phyloP scores from a whole-genome alignment of 441 rosid genomes.

The Eutrema salsugineum region DNA sequence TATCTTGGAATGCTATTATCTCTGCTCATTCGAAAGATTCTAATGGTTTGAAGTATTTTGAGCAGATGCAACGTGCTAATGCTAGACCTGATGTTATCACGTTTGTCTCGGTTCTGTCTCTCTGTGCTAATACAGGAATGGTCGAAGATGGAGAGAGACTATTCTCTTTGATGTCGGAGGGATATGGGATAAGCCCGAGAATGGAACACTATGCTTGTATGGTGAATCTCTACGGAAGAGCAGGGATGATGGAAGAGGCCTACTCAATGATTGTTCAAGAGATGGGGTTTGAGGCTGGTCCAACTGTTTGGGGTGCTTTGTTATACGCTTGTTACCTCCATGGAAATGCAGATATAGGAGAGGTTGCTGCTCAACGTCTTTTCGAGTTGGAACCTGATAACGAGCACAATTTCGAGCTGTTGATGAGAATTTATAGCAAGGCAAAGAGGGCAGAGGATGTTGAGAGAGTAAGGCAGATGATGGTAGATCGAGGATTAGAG shows the following conservation, averaged over 20 bases:
- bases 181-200: constrained; percentile 42
- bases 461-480: constrained; percentile 61
- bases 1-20: constrained; percentile 87
- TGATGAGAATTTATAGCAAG: constrained; percentile 59
- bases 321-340: constrained; percentile 69
- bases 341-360: constrained; percentile 59
- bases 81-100: constrained; percentile 60
- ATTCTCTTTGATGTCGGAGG: constrained; percentile 51
- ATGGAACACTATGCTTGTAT: constrained; percentile 86
- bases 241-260: constrained; percentile 67
- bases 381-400: constrained; percentile 91
- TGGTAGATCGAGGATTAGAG: constrained; percentile 69
- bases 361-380: constrained; percentile 64
- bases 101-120: constrained; percentile 66
- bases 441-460: constrained; percentile 55
- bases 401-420: constrained; percentile 74
- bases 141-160: constrained; percentile 62
- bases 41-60: constrained; percentile 53
- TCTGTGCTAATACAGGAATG: constrained; percentile 66
- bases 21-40: constrained; percentile 52
- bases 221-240: constrained; percentile 80
- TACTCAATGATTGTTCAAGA: constrained; percentile 47
- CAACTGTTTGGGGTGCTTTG: constrained; percentile 89
- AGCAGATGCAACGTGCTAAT: constrained; percentile 51
- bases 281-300: constrained; percentile 72